Conservation (phyloP, 2,329 filamentous ascomycete species). For the Nigrospora osmanthi region DNA sequence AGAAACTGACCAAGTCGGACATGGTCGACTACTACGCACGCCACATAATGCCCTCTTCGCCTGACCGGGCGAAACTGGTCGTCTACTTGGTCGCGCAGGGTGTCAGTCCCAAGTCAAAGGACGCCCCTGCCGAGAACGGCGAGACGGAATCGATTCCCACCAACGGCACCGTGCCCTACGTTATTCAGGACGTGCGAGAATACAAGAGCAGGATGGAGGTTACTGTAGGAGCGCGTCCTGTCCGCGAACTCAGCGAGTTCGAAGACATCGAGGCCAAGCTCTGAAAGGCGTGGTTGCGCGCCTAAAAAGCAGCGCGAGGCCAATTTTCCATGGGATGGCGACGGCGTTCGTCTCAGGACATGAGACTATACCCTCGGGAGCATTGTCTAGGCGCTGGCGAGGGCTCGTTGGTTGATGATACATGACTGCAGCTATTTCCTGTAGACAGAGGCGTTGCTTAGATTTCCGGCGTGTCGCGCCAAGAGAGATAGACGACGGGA, state of each 20-base stretch:
- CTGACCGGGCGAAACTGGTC: slow-evolving; percentile 69
- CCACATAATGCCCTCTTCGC: slow-evolving; percentile 68
- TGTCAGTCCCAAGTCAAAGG: slow-evolving; percentile 29
- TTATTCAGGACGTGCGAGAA: slow-evolving; percentile 70
- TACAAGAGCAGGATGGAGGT: slow-evolving; percentile 73
- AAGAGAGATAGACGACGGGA: too few relatives aligned
- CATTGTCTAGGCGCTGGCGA: too few relatives aligned
- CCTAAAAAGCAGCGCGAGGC: too few relatives aligned
- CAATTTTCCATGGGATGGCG: too few relatives aligned
- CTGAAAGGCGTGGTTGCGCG: slow-evolving; percentile 27
- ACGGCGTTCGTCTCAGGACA: too few relatives aligned
- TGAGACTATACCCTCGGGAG: too few relatives aligned
- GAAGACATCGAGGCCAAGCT: slow-evolving; percentile 82
- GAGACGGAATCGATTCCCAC: slow-evolving; percentile 24
- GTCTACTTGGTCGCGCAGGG: slow-evolving; percentile 77
- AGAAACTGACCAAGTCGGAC: slow-evolving; percentile 67
- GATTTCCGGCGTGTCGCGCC: too few relatives aligned
- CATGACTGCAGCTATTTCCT: too few relatives aligned
- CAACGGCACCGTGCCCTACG: slow-evolving; percentile 44
- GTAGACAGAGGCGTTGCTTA: too few relatives aligned
- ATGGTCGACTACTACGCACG: slow-evolving; percentile 71
- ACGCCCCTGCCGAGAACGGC: slow-evolving; percentile 28
- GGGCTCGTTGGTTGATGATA: too few relatives aligned
- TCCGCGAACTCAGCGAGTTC: slow-evolving; percentile 73
- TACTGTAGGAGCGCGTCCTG: slow-evolving; percentile 64